These are phyloP conservation scores for Trametes hirsuta DNA, from an alignment of 1,284 basidiomycete genomes.

Conservation along the genomic window DNA sequence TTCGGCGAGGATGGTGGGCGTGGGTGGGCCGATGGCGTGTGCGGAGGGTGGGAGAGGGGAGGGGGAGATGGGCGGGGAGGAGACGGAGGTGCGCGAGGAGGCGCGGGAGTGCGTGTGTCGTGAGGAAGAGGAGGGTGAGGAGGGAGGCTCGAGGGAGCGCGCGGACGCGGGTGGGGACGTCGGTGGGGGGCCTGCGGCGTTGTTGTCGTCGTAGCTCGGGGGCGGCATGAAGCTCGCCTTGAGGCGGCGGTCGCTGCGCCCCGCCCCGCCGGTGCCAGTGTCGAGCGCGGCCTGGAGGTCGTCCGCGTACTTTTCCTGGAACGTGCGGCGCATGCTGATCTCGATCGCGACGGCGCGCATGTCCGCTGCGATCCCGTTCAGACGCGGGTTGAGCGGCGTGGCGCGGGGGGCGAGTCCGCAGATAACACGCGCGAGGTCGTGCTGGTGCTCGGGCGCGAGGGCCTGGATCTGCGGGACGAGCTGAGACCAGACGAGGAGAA, in stretches of 20 bases:
- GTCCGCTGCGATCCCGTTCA: slow-evolving; percentile 72
- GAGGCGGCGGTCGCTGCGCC: slow-evolving; percentile 32
- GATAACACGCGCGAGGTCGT: slow-evolving; percentile 79
- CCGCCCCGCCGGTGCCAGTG: slow-evolving; percentile 40
- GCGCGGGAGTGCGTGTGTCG: slow-evolving; percentile 23
- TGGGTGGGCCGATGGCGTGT: slow-evolving; percentile 21
- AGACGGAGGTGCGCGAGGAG: slow-evolving; percentile 23
- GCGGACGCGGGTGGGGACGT: slow-evolving; percentile 23
- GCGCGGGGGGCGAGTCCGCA: slow-evolving; percentile 61
- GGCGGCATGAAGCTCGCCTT: slow-evolving; percentile 75
- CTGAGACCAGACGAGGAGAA: slow-evolving; percentile 72
- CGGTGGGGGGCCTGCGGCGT: slow-evolving; percentile 9
- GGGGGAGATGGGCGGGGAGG: slow-evolving; percentile 31
- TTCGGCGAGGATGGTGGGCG: slow-evolving; percentile 50
- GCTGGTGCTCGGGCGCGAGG: slow-evolving; percentile 64
- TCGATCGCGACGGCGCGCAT: slow-evolving; percentile 78
- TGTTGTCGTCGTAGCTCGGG: slow-evolving; percentile 57
- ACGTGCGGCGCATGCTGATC: slow-evolving; percentile 78
- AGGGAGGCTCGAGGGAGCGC: slow-evolving; percentile 19
- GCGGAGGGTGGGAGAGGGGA: slow-evolving; percentile 27
- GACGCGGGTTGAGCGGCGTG: slow-evolving; percentile 39
- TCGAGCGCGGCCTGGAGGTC: slow-evolving; percentile 81
- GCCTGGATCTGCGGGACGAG: slow-evolving; percentile 67
- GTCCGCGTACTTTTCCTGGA: slow-evolving; percentile 73
- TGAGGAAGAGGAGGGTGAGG: slow-evolving; percentile 7